phyloP scores from a whole-genome alignment of 352 stramenopile species.

The Pythium rhizo-oryzae region DNA sequence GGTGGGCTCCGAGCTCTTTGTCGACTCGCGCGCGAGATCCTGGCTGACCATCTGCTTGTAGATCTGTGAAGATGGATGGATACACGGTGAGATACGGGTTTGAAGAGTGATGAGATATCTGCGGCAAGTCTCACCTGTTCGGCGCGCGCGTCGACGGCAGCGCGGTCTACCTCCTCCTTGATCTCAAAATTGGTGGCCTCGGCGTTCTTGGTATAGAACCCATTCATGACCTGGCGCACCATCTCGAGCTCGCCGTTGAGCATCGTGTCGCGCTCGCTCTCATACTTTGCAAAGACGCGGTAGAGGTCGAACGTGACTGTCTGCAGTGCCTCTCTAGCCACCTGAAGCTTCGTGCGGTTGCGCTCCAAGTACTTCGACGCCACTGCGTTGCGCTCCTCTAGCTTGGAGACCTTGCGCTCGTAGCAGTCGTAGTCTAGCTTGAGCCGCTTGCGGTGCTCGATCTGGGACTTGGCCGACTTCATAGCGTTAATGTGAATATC shows the following conservation, averaged over 20 bases:
- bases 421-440: conserved; percentile 82
- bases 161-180: conserved; percentile 54
- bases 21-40: conserved; percentile 42
- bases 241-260: conserved; percentile 79
- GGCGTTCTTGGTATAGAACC: conserved; percentile 76
- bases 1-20: neutral
- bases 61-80: conserved; percentile 27
- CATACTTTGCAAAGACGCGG: conserved; percentile 77
- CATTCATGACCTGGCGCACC: conserved; percentile 81
- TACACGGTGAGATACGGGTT: neutral
- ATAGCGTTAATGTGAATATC: conserved; percentile 82
- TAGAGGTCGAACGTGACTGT: conserved; percentile 68
- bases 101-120: neutral
- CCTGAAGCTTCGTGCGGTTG: conserved; percentile 59
- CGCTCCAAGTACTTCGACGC: conserved; percentile 47
- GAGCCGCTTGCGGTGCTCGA: conserved; percentile 60
- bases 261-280: conserved; percentile 76
- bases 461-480: conserved; percentile 73
- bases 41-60: conserved; percentile 63
- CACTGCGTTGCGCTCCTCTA: conserved; percentile 28
- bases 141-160: conserved; percentile 44
- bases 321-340: conserved; percentile 46
- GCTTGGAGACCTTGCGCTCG: conserved; percentile 48
- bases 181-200: conserved; percentile 72
- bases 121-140: conserved; percentile 35